Evolutionary conservation across 2,329 filamentous ascomycete species (phyloP).

Genomic region (Dactylellina drechsleri): DNA sequence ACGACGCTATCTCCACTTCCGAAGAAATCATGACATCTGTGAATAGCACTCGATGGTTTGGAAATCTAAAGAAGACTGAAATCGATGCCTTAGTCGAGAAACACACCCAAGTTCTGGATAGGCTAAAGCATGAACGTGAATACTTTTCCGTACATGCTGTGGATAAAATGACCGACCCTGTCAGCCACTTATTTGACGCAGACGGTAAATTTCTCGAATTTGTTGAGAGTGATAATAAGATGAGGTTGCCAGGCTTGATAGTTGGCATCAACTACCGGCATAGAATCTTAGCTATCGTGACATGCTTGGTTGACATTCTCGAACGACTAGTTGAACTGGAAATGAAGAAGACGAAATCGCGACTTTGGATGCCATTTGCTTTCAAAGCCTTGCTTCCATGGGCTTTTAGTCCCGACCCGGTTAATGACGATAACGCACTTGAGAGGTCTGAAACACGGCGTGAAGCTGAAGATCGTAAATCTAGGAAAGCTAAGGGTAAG

Average conservation of each 20-base stretch:
- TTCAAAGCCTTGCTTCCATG: conserved; percentile 63
- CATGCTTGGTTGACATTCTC: conserved; percentile 61
- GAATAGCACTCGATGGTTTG: conserved; percentile 41
- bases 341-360: conserved; percentile 60
- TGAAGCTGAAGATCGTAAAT: conserved; percentile 49
- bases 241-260: conserved; percentile 62
- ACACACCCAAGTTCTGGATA: conserved; percentile 59
- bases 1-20: conserved; percentile 25
- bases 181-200: conserved; percentile 63
- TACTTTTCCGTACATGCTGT: conserved; percentile 60
- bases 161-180: conserved; percentile 62
- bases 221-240: conserved; percentile 59
- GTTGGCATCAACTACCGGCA: conserved; percentile 66
- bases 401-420: conserved; percentile 59
- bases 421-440: conserved; percentile 48
- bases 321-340: conserved; percentile 62
- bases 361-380: conserved; percentile 64
- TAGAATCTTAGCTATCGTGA: conserved; percentile 60
- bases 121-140: conserved; percentile 59
- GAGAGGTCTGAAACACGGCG: conserved; percentile 45
- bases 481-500: conserved; percentile 50
- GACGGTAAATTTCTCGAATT: conserved; percentile 59
- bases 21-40: conserved; percentile 40
- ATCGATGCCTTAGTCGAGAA: conserved; percentile 59
- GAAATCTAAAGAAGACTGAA: conserved; percentile 33